Conservation (phyloP, 2,329 filamentous ascomycete species). For the Pseudogymnoascus sp. region DNA sequence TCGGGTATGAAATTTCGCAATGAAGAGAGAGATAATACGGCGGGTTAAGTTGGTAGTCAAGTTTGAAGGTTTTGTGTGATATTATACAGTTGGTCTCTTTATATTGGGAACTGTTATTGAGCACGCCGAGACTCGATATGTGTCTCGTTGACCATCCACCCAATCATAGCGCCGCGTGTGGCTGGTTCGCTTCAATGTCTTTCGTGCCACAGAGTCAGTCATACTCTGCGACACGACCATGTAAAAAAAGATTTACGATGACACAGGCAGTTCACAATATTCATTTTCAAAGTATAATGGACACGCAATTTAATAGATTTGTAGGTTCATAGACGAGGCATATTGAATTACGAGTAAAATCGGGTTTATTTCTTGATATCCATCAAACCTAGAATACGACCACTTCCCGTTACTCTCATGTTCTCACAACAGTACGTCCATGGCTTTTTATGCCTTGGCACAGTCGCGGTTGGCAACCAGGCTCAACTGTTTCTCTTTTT, state of each 20-base stretch:
- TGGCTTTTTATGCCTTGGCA: background rate
- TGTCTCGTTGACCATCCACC: background rate
- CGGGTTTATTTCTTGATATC: background rate
- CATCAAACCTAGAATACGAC: background rate
- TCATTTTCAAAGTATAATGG: background rate
- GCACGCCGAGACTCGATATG: background rate
- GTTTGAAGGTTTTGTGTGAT: background rate
- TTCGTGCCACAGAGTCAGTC: background rate
- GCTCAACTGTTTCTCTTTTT: background rate
- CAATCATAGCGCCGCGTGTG: background rate
- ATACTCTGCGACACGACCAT: background rate
- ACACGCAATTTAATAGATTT: background rate
- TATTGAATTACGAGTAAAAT: background rate
- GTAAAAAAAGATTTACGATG: background rate
- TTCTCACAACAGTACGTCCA: background rate
- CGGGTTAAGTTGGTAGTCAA: background rate
- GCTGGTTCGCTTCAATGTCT: background rate
- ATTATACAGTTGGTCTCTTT: background rate
- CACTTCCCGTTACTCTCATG: background rate
- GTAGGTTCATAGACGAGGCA: background rate
- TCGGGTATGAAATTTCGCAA: background rate
- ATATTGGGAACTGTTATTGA: background rate
- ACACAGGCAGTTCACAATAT: background rate
- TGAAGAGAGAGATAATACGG: background rate
- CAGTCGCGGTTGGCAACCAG: background rate